Base-by-base conservation (phyloP, 148 eudicot species). In the Linanthus parryae region DNA sequence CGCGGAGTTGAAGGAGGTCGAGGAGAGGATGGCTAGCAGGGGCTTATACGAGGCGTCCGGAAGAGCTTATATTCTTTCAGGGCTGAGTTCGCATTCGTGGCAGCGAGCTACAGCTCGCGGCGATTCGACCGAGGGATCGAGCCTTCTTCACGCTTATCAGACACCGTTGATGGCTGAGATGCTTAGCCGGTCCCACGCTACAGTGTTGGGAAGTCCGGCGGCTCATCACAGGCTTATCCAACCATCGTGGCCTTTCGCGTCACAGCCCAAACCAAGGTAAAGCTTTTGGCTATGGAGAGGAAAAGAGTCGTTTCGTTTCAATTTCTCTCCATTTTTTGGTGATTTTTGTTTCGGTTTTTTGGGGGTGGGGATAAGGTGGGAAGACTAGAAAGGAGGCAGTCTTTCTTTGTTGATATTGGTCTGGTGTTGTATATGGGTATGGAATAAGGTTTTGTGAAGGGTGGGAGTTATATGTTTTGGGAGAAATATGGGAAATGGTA, bases 31-130 rank as follows among this genome's bases (percentile, higher is more conserved):
- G 94, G 69, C 71, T n/a, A 84, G 69, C 47, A 79, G 89, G 33
- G 86, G 69, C 8, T 76, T 73, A 4, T 88, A 88, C 7, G 96
- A 88, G 74, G 67, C 80, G 38, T 81, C 96, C 0, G 96, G 96
- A 33, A 72, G 96, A 59, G 96, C 96, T 2, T 88, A 76, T 59
- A 75, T 88, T 29, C 65, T 88, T 26, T 84, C 96, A n/a, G 96
- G 96, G n/a, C 69, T 88, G 62, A 88, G 96, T 59, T 84, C 94
- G 8, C 96, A 84, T 58, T 88, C 96, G 1, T 88, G 96, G 96
- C 96, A 88, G 65, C 58, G 96, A 47, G 96, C 96, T 4, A 88
- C 92, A 2, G 76, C 84, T 7, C 62, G 92, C 30, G 96, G 88
- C 2, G 84, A 86, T 50, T 74, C 84, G 20, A 76, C 72, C 11